Evolutionary conservation across 1,139 yeast genomes (phyloP).

Genomic region (Meyerozyma guilliermondii): DNA sequence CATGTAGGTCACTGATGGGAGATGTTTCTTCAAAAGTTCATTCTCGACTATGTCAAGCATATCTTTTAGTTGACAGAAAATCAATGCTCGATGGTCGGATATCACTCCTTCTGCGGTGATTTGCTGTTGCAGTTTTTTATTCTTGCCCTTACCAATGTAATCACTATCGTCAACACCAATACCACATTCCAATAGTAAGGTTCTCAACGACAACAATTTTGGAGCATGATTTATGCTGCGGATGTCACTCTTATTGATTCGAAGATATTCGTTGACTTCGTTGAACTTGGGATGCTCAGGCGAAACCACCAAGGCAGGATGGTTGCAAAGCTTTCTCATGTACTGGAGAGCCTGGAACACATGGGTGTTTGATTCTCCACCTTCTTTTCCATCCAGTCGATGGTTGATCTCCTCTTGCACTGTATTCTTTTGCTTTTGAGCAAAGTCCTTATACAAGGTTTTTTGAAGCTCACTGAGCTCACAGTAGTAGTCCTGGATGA

Average conservation of each 20-base stretch:
- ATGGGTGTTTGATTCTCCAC: conserved; percentile 68
- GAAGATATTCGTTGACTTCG: conserved; percentile 58
- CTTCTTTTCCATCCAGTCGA: conserved; percentile 23
- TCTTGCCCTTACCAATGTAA: conserved; percentile 20
- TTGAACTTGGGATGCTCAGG: conserved; percentile 79
- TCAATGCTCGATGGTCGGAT: conserved; percentile 91
- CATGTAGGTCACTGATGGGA: conserved; percentile 93
- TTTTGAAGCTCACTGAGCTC: conserved; percentile 89
- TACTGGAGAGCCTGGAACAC: conserved; percentile 97
- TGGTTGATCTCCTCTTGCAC: conserved; percentile 61
- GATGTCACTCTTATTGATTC: conserved; percentile 53
- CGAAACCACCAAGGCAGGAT: conserved; percentile 88
- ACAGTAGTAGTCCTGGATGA: conserved; percentile 96
- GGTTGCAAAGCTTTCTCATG: conserved; percentile 95
- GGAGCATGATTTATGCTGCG: conserved; percentile 86
- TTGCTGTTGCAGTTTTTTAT: conserved; percentile 27
- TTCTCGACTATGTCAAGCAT: conserved; percentile 96
- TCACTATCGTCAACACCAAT: conserved; percentile 66
- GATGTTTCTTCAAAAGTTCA: conserved; percentile 72
- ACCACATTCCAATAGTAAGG: conserved; percentile 86
- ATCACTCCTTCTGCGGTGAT: conserved; percentile 66
- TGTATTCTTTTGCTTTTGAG: conserved; percentile 73
- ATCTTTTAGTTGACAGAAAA: conserved; percentile 94
- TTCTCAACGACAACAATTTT: conserved; percentile 77
- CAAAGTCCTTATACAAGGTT: conserved; percentile 83